phyloP scores from a whole-genome alignment of 2,329 filamentous ascomycete genomes.

The Aspergillus spinulosporus region DNA sequence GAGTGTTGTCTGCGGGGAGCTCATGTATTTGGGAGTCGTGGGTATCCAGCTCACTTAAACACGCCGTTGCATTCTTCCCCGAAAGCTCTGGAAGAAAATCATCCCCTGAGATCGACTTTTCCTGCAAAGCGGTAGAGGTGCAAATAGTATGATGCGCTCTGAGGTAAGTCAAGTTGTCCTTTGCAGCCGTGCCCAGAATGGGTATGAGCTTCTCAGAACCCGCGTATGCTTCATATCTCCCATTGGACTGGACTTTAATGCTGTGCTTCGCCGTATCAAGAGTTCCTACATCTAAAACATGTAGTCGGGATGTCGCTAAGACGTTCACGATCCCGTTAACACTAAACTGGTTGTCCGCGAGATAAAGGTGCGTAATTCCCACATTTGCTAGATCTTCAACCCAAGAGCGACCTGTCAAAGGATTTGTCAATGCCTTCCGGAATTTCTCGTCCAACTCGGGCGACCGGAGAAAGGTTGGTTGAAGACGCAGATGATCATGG shows the following conservation, averaged over 20 bases:
- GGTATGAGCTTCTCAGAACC: conserved; percentile 58
- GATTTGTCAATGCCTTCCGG: conserved; percentile 49
- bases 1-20: conserved; percentile 29
- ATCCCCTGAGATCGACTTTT: conserved; percentile 29
- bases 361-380: conserved; percentile 62
- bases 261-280: conserved; percentile 41
- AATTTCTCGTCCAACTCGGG: conserved; percentile 50
- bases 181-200: conserved; percentile 49
- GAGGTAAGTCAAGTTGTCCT: conserved; percentile 54
- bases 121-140: conserved; percentile 46
- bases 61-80: conserved; percentile 31
- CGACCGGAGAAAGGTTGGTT: conserved; percentile 29
- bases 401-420: conserved; percentile 54
- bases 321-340: conserved; percentile 58
- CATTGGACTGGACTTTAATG: conserved; percentile 16
- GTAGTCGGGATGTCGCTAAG: conserved; percentile 52
- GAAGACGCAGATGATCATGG: not conserved
- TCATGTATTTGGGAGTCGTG: conserved; percentile 35
- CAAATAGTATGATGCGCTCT: conserved; percentile 57
- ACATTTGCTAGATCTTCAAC: conserved; percentile 56
- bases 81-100: conserved; percentile 36
- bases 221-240: conserved; percentile 37
- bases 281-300: conserved; percentile 58
- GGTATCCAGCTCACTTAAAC: conserved; percentile 34
- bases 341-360: conserved; percentile 57